These are phyloP conservation scores for Erodium trifolium DNA, from an alignment of 441 rosid species.

Conservation along the genomic window DNA sequence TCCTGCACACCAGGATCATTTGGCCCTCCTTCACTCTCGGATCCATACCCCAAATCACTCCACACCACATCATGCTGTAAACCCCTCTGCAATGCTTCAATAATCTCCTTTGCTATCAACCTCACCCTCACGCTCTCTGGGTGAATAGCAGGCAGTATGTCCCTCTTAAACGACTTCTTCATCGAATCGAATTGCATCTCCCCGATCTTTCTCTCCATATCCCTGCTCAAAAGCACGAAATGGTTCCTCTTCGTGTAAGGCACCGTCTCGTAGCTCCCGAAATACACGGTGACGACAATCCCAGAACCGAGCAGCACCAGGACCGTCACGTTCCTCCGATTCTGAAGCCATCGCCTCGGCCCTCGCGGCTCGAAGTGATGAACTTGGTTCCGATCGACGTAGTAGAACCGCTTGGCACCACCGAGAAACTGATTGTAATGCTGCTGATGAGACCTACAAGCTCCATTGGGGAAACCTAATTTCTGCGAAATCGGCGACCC, in stretches of 20 bases:
- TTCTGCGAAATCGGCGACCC: constrained; percentile 29
- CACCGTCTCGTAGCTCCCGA: constrained; percentile 69
- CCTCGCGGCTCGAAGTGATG: constrained; percentile 75
- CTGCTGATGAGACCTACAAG: constrained; percentile 4
- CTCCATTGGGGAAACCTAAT: constrained; percentile 22
- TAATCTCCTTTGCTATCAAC: constrained; percentile 55
- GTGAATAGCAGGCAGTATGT: constrained; percentile 70
- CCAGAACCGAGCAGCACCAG: constrained; percentile 60
- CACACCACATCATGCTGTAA: constrained; percentile 55
- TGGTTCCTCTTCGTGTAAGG: constrained; percentile 80
- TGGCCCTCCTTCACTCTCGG: constrained; percentile 29
- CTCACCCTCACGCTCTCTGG: constrained; percentile 76
- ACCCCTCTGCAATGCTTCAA: constrained; percentile 76
- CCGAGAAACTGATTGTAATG: constrained; percentile 23
- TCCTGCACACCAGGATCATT: constrained; percentile 34
- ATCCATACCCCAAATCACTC: constrained; percentile 63
- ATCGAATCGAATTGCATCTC: constrained; percentile 58
- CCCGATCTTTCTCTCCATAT: constrained; percentile 56
- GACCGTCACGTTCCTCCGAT: constrained; percentile 41
- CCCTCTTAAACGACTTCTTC: constrained; percentile 50
- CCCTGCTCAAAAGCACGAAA: constrained; percentile 65
- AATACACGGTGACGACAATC: constrained; percentile 44
- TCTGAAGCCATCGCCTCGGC: constrained; percentile 53
- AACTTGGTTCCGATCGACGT: constrained; percentile 55
- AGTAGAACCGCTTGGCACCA: constrained; percentile 47